Conservation (phyloP, 2,329 filamentous ascomycete species). For the Aspergillus vadensis region DNA sequence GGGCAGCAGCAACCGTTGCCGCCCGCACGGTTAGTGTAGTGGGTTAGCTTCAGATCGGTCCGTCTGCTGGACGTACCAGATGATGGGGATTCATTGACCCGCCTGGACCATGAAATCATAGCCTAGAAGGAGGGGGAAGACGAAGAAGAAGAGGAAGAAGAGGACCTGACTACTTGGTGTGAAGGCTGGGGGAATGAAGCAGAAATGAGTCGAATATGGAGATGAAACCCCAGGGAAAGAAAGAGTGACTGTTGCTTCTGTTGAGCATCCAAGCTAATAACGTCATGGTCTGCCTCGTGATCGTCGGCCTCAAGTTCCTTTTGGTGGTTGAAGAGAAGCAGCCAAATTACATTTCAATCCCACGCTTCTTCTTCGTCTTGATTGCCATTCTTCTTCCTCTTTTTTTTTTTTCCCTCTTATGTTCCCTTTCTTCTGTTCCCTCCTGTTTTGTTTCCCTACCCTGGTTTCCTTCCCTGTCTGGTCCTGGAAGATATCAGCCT, state of each 20-base stretch:
- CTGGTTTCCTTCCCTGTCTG: background rate
- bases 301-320: constrained; percentile 7
- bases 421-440: background rate
- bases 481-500: background rate
- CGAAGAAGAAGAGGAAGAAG: no score
- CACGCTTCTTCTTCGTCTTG: background rate
- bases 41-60: constrained; percentile 2
- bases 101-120: constrained; percentile 10
- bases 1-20: constrained; percentile 1
- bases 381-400: background rate
- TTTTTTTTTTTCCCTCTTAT: background rate
- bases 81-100: background rate
- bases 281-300: constrained; percentile 18
- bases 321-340: background rate
- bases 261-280: constrained; percentile 1
- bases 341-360: no score
- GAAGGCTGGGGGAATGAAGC: background rate
- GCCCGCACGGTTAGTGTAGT: background rate
- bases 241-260: background rate
- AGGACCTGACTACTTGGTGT: background rate
- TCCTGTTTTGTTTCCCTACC: no score
- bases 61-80: constrained; percentile 8
- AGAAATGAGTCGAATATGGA: no score
- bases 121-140: background rate
- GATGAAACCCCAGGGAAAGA: background rate